Conservation (phyloP, 768 basidiomycete genomes). For the Amanita pallidorosea region DNA sequence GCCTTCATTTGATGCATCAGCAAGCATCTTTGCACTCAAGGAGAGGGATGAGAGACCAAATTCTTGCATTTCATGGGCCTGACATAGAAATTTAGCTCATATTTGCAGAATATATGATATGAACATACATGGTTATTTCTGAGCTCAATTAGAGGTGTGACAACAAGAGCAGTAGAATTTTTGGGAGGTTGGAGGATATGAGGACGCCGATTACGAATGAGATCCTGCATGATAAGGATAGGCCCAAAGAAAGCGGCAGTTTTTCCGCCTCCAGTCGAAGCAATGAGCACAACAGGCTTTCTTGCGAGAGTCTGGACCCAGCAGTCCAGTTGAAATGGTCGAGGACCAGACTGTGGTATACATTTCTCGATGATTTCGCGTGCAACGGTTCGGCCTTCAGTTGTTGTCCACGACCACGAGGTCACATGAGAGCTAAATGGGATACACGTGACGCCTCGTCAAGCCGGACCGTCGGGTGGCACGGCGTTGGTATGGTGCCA, state of each 20-base stretch:
- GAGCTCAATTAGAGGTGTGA: conserved; percentile 15
- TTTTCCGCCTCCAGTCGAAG: conserved; percentile 13
- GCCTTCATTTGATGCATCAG: conserved; percentile 7
- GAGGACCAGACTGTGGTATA: not conserved
- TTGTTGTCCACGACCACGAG: not conserved
- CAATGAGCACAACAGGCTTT: conserved; percentile 11
- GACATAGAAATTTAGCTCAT: not conserved
- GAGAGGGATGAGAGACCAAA: conserved; percentile 11
- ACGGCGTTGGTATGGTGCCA: too few species aligned
- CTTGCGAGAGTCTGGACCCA: not conserved
- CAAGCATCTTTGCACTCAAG: conserved; percentile 11
- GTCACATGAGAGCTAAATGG: not conserved
- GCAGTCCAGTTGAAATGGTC: not conserved
- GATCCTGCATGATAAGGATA: conserved; percentile 11
- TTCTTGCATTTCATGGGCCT: conserved; percentile 12
- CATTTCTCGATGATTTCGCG: not conserved
- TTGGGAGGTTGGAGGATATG: conserved; percentile 4
- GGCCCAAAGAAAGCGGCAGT: conserved; percentile 11
- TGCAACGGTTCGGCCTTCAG: not conserved
- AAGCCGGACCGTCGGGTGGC: too few species aligned
- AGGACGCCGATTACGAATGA: not conserved
- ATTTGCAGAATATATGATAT: not conserved
- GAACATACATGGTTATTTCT: conserved; percentile 14
- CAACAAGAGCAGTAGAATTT: conserved; percentile 11
- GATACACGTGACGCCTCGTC: not conserved